Base-by-base conservation (phyloP, 2,329 filamentous ascomycete genomes). In the Zarea fungicola region DNA sequence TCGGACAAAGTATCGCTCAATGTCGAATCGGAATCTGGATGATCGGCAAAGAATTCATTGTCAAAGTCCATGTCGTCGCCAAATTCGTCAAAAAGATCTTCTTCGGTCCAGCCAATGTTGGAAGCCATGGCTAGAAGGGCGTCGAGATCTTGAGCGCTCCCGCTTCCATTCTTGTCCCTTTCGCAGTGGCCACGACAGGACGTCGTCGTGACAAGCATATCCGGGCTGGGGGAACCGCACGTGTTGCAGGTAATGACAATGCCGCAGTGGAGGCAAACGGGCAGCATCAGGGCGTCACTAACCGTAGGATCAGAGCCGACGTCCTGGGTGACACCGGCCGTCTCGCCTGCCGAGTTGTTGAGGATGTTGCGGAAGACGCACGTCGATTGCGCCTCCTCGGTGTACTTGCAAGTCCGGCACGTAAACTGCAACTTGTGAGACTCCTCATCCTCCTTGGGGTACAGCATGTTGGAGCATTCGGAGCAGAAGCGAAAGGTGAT, bases 241-340 rank as follows among this genome's bases (percentile, higher is more conserved):
- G 59, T 62, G 52, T 57, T 60, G 62, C 74, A 78, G 40, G 61
- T 58, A 51, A 78, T 65, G 53, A 72, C 57, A 48, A 54, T 49
- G 55, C 74, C 75, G 58, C 76, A 79, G 52, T 66, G 62, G 47
- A 74, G 62, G 63, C 75, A 80, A 52, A 71, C 55, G 50, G 67
- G 55, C 54, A 62, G 64, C 4, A 9, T 9, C 62, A 67, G 63
- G 64, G 67, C 58, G 59, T 70, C 65, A 96, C 92, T 81, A 85
- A 99, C 92, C 83, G 95, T 99, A 71, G 93, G 93, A 80, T 99
- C 93, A 64, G 89, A 91, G 65, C 86, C 89, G 62, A 99, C 91
- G 72, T 99, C 95, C 70, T 95, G 89, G 54, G 92, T 96, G 61
- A 97, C 92, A 72, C 95, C 93, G 51, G 93, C 92, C 34, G 92